Evolutionary conservation across 2,329 filamentous ascomycete genomes (phyloP), one percentile per base, ranked within the genome.

Genomic region (Xylariales sp.): DNA sequence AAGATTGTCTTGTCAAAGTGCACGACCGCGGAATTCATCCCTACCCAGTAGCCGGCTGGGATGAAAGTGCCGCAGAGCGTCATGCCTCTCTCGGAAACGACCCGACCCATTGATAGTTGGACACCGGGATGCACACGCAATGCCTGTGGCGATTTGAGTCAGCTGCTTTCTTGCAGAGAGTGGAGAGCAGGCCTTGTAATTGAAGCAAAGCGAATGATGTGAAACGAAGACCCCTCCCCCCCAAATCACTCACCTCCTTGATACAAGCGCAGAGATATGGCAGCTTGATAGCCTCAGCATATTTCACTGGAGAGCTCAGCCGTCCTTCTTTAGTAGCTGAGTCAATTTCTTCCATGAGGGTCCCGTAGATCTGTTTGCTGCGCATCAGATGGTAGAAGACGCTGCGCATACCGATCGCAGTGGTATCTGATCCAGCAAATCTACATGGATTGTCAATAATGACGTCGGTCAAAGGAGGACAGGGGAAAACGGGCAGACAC

Each of bases 361-460:
- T 72, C 3, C 59, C 55, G 45, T 85, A 74, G 11, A 70, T 70
- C 0, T 50, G 27, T 0, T 80, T 80, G 51, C 80, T 76, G 54
- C 81, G 82, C 25, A 89, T 69, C 4, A 90, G 64, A 58, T 80
- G 82, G 62, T 90, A 90, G 54, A 91, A 86, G 1, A 89, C 75
- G 5, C 80, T 73, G 5, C 77, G 76, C 0, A 90, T 70, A 5
- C 76, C 79, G 55, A 90, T 90, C 28, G 84, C 86, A 0, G 86
- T 91, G 1, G 86, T 91, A 61, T 93, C 87, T 2, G 78, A 84
- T 3, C 86, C 86, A 1, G 87, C 87, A 51, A 85, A 79, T 0
- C 74, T 75, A n/a, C n/a, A n/a, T n/a, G n/a, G n/a, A n/a, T n/a
- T n/a, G n/a, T n/a, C n/a, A n/a, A n/a, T n/a, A n/a, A n/a, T n/a